phyloP scores from a whole-genome alignment of 2,329 filamentous ascomycete genomes.

The Ciborinia camelliae region DNA sequence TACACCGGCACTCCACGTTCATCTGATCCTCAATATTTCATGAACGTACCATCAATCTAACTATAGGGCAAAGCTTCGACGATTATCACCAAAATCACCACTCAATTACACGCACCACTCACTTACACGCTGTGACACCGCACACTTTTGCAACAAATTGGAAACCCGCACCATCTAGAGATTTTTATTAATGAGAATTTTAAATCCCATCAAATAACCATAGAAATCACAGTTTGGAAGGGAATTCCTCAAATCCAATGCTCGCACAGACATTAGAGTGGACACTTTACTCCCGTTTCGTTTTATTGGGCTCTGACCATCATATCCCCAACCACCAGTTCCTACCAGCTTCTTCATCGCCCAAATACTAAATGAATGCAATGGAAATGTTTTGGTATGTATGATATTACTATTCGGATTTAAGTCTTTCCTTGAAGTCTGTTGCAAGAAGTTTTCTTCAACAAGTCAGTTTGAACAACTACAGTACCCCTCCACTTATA shows the following conservation, averaged over 20 bases:
- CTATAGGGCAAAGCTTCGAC: neutral
- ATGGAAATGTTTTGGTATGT: no score
- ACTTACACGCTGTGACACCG: no score
- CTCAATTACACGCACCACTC: neutral
- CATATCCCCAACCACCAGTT: constrained; percentile 1
- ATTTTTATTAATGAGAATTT: neutral
- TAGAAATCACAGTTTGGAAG: no score
- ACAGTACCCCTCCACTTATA: no score
- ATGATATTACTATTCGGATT: no score
- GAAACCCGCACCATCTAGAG: neutral
- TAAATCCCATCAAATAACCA: neutral
- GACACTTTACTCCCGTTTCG: constrained; percentile 3
- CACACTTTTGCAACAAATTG: neutral
- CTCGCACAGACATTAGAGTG: constrained; percentile 5
- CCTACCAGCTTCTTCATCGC: no score
- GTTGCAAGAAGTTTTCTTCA: no score
- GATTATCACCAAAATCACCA: neutral
- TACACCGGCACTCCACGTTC: neutral
- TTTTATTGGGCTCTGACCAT: constrained; percentile 13
- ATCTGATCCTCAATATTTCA: neutral
- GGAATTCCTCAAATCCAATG: constrained; percentile 1
- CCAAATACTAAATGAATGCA: no score
- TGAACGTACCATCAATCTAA: neutral
- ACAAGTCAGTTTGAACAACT: no score
- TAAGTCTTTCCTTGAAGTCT: no score